Conservation (phyloP, 176 grass and related monocot species). For the Ensete ventricosum region DNA sequence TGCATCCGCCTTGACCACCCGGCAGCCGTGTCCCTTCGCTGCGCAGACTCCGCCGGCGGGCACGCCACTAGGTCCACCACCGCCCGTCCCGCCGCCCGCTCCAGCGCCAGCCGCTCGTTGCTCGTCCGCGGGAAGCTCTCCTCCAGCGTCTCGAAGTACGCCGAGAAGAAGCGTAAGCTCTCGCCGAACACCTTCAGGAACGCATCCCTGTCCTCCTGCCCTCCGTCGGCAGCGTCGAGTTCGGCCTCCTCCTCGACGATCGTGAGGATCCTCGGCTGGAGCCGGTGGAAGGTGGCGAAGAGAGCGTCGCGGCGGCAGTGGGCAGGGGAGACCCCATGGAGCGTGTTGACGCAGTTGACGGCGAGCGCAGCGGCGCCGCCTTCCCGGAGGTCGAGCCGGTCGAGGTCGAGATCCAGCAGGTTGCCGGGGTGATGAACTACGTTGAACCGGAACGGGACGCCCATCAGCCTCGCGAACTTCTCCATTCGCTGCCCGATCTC, state of each 20-base stretch:
- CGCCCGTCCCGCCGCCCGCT: not conserved
- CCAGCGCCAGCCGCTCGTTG: conserved; percentile 49
- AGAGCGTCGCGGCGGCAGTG: conserved; percentile 45
- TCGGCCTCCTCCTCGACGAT: conserved; percentile 68
- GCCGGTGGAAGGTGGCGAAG: conserved; percentile 39
- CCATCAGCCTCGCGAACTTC: conserved; percentile 91
- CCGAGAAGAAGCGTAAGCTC: conserved; percentile 74
- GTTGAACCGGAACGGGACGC: conserved; percentile 81
- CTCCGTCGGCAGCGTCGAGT: conserved; percentile 10
- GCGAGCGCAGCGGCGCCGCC: conserved; percentile 40
- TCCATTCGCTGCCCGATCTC: conserved; percentile 95
- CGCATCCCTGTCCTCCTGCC: conserved; percentile 41
- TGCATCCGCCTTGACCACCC: conserved; percentile 55
- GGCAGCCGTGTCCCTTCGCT: conserved; percentile 1
- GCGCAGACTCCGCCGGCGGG: not conserved
- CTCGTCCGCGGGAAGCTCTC: conserved; percentile 76
- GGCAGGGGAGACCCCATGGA: conserved; percentile 42
- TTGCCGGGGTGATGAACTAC: conserved; percentile 63
- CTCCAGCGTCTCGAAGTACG: conserved; percentile 80
- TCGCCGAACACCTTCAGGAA: conserved; percentile 88
- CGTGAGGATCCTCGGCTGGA: conserved; percentile 63
- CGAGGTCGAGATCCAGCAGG: conserved; percentile 25
- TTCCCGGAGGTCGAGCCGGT: not conserved
- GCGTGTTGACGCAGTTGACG: conserved; percentile 73
- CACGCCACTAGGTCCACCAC: not conserved